Evolutionary conservation across 306 rosid genomes (phyloP).

Genomic region (Ochetophila trinervis): DNA sequence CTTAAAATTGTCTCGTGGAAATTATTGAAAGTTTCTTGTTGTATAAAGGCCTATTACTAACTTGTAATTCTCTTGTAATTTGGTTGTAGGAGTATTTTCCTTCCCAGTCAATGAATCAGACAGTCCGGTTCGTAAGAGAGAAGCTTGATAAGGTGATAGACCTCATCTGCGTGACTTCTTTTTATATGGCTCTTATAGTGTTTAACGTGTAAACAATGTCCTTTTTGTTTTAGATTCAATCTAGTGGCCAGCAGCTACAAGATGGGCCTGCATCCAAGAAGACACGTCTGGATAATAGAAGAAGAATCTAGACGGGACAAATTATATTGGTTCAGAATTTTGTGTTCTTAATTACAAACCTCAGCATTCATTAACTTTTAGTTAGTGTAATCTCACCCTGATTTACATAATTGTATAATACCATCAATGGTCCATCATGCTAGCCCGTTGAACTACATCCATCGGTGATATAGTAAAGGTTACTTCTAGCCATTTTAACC

Average conservation of each 20-base stretch:
- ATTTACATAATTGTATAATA: background rate
- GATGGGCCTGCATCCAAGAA: slow-evolving; percentile 60
- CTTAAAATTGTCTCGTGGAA: background rate
- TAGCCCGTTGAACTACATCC: background rate
- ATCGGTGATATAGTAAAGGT: background rate
- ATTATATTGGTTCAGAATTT: slow-evolving; percentile 4
- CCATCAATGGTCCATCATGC: too few relatives aligned
- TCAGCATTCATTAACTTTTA: background rate
- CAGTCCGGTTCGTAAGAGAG: slow-evolving; percentile 67
- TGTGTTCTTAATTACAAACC: background rate
- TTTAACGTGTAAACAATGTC: slow-evolving; percentile 10
- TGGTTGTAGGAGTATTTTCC: slow-evolving; percentile 68
- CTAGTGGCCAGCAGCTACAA: slow-evolving; percentile 52
- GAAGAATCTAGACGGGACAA: slow-evolving; percentile 53
- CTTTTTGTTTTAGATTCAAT: slow-evolving; percentile 49
- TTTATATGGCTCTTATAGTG: background rate
- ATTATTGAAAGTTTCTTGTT: slow-evolving; percentile 11
- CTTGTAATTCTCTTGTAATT: slow-evolving; percentile 16
- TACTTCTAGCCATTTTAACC: background rate
- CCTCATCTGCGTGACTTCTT: slow-evolving; percentile 7
- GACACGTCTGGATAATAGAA: slow-evolving; percentile 66
- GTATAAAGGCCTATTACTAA: slow-evolving; percentile 15
- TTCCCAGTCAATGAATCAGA: slow-evolving; percentile 81
- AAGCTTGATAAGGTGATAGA: slow-evolving; percentile 78
- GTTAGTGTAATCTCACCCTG: background rate